These are phyloP conservation scores for Fusarium anthophilum DNA, from an alignment of 2,329 filamentous ascomycete species.

Conservation along the genomic window DNA sequence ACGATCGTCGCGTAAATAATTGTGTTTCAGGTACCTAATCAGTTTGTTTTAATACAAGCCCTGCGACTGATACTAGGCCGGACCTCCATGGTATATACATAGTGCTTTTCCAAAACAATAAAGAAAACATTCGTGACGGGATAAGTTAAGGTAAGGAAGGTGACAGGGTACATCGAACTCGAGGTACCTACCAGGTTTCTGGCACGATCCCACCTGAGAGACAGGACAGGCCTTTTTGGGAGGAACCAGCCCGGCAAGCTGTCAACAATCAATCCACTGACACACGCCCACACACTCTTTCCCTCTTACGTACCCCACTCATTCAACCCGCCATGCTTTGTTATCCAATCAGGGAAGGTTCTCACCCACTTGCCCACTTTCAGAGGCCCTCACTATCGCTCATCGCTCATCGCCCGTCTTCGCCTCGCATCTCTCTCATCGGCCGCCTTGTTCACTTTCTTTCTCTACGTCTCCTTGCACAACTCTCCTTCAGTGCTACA, in stretches of 20 bases:
- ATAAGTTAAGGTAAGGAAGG: background rate
- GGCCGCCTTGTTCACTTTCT: slow-evolving; percentile 36
- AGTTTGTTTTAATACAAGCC: background rate
- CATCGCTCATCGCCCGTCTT: slow-evolving; percentile 39
- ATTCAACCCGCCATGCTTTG: slow-evolving; percentile 6
- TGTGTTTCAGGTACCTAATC: background rate
- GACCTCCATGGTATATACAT: background rate
- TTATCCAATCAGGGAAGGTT: background rate
- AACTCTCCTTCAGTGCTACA: slow-evolving; percentile 28
- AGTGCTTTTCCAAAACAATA: background rate
- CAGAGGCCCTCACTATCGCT: slow-evolving; percentile 36
- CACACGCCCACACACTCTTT: slow-evolving; percentile 40
- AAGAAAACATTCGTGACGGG: background rate
- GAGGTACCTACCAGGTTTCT: slow-evolving; percentile 33
- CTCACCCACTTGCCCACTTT: slow-evolving; percentile 35
- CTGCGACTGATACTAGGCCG: background rate
- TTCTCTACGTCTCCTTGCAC: slow-evolving; percentile 29
- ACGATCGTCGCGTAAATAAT: background rate
- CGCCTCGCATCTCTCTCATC: slow-evolving; percentile 40
- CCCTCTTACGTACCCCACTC: slow-evolving; percentile 33
- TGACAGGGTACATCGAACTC: slow-evolving; percentile 23
- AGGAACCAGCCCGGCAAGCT: slow-evolving; percentile 41
- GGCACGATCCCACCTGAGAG: slow-evolving; percentile 39
- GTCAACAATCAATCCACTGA: slow-evolving; percentile 38
- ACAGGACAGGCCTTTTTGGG: slow-evolving; percentile 38